These are phyloP conservation scores for Juglanconis oblonga DNA, from an alignment of 2,329 filamentous ascomycete species.

Conservation along the genomic window DNA sequence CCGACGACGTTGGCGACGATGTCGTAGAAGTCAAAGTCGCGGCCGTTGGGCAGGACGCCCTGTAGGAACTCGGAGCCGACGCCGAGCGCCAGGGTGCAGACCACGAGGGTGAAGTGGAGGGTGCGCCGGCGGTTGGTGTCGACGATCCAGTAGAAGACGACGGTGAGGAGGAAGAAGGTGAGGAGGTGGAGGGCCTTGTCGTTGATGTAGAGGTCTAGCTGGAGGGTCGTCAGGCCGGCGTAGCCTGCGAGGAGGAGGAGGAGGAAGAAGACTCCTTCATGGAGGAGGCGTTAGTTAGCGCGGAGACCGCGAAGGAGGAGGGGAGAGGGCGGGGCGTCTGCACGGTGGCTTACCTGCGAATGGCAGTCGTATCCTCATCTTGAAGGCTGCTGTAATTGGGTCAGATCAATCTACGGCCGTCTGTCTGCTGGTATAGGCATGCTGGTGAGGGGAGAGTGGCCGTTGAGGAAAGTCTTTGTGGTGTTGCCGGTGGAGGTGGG, in stretches of 20 bases:
- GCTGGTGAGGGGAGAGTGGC: background rate
- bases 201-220: conserved; percentile 61
- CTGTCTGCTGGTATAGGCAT: background rate
- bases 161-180: conserved; percentile 86
- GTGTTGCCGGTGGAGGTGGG: background rate
- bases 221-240: conserved; percentile 68
- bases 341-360: conserved; percentile 69
- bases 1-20: conserved; percentile 86
- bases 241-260: conserved; percentile 76
- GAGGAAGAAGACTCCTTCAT: conserved; percentile 62
- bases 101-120: conserved; percentile 75
- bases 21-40: conserved; percentile 74
- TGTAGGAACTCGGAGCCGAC: conserved; percentile 76
- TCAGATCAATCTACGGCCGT: background rate
- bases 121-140: conserved; percentile 85
- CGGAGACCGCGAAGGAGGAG: background rate
- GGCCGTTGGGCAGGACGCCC: conserved; percentile 69
- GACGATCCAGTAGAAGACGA: conserved; percentile 93
- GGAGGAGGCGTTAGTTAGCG: conserved; percentile 15
- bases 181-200: conserved; percentile 87
- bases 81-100: conserved; percentile 71
- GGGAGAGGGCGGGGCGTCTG: background rate
- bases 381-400: conserved; percentile 10
- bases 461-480: background rate
- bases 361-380: conserved; percentile 81